Percentiles rank a stretch among this genome's conserved stretches.
These are phyloP conservation scores for Phialophora expanda DNA, from an alignment of 2,329 filamentous ascomycete genomes.

Conservation along the genomic window DNA sequence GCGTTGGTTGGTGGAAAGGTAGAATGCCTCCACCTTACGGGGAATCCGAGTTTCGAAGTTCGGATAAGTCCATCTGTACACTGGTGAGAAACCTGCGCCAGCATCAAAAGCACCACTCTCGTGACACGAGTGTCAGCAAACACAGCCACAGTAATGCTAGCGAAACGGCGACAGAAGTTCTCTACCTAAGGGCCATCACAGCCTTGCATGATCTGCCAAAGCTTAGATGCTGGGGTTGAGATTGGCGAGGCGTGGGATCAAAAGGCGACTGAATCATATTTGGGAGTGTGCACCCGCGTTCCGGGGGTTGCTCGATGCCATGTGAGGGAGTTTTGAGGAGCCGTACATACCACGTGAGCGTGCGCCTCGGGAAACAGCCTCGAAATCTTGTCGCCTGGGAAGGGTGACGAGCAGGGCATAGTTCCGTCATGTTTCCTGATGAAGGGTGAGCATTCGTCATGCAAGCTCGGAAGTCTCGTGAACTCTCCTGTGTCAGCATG, in stretches of 20 bases:
- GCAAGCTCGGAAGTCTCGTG: not conserved
- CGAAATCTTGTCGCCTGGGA: not conserved
- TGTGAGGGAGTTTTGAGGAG: slow-evolving; percentile 1
- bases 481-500: not conserved
- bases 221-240: not conserved
- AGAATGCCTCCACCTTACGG: not conserved
- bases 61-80: slow-evolving; percentile 2
- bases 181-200: not conserved
- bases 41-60: not conserved
- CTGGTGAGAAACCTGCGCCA: not conserved
- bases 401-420: not conserved
- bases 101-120: not conserved
- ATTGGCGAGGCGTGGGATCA: not conserved
- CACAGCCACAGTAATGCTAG: not conserved
- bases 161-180: not conserved
- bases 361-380: not conserved
- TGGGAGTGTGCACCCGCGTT: not conserved
- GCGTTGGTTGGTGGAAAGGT: not conserved
- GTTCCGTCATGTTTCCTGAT: not conserved
- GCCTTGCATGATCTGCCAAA: not conserved
- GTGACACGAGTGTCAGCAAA: not conserved
- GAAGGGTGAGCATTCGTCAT: not conserved
- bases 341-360: not conserved
- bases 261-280: not conserved
- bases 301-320: not conserved